Conservation (phyloP, 495 filamentous ascomycete genomes). For the Talaromyces stipitatus region DNA sequence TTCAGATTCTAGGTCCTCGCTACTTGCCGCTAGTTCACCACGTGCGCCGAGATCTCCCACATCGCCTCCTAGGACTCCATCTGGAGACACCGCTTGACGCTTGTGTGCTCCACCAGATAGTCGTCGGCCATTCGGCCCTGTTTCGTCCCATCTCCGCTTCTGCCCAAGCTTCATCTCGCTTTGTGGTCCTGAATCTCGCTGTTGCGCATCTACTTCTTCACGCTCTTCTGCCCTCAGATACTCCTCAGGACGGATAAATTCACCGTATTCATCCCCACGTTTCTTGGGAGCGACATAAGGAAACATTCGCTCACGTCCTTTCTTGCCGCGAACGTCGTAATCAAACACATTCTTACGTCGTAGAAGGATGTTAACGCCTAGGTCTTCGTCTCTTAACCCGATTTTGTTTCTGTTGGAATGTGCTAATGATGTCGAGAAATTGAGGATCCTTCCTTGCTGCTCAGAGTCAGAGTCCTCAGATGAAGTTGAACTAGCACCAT, state of each 20-base stretch:
- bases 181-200: constrained; percentile 38
- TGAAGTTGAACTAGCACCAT: constrained; percentile 71
- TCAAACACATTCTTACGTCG: constrained; percentile 82
- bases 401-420: constrained; percentile 76
- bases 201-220: constrained; percentile 65
- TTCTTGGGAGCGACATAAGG: constrained; percentile 74
- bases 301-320: constrained; percentile 88
- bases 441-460: constrained; percentile 85
- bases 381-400: constrained; percentile 71
- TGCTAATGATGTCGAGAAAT: constrained; percentile 72
- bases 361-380: constrained; percentile 87
- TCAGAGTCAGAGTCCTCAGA: constrained; percentile 86
- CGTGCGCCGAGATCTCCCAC: constrained; percentile 31
- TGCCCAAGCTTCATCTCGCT: constrained; percentile 67
- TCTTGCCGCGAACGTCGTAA: constrained; percentile 87
- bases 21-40: constrained; percentile 31
- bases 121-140: constrained; percentile 34
- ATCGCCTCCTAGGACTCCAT: constrained; percentile 33
- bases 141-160: constrained; percentile 89
- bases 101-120: constrained; percentile 33
- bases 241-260: constrained; percentile 86
- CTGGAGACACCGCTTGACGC: constrained; percentile 32
- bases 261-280: constrained; percentile 85
- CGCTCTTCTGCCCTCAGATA: constrained; percentile 90
- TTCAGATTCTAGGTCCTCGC: constrained; percentile 36